Conservation (phyloP, 2,329 filamentous ascomycete species). For the Pseudogymnoascus sp. region DNA sequence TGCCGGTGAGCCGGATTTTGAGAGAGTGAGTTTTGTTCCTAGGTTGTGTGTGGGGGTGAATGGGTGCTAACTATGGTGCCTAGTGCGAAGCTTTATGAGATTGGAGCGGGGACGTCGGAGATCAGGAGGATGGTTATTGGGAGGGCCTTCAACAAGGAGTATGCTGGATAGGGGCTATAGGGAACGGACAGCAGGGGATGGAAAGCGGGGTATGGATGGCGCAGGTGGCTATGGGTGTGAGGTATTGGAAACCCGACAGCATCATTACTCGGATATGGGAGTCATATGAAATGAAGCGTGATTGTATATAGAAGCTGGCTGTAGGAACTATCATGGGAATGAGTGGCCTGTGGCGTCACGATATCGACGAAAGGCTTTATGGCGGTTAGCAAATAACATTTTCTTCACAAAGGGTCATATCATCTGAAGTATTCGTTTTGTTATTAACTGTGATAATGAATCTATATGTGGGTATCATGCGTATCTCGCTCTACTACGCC, state of each 20-base stretch:
- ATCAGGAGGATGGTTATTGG: constrained; percentile 92
- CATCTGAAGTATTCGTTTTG: not conserved
- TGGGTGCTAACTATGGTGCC: constrained; percentile 25
- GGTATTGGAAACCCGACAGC: not conserved
- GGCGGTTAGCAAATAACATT: not conserved
- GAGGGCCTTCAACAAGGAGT: constrained; percentile 83
- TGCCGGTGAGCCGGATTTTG: constrained; percentile 78
- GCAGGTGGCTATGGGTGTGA: not conserved
- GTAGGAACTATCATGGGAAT: not conserved
- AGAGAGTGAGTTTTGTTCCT: constrained; percentile 40
- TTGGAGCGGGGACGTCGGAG: constrained; percentile 93
- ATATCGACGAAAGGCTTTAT: not conserved
- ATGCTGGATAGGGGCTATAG: constrained; percentile 30
- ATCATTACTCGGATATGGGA: not conserved
- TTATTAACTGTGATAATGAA: not conserved
- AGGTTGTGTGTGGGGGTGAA: not conserved
- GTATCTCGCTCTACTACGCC: constrained; percentile 6
- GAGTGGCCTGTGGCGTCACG: not conserved
- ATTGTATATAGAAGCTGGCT: not conserved
- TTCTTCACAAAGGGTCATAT: not conserved
- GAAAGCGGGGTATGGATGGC: not conserved
- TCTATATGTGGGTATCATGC: constrained; percentile 9
- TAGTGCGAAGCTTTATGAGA: constrained; percentile 79
- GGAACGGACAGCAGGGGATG: not conserved
- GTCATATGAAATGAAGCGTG: not conserved